phyloP scores from a whole-genome alignment of 139 green algal genomes.

The Nannochloris sp. region DNA sequence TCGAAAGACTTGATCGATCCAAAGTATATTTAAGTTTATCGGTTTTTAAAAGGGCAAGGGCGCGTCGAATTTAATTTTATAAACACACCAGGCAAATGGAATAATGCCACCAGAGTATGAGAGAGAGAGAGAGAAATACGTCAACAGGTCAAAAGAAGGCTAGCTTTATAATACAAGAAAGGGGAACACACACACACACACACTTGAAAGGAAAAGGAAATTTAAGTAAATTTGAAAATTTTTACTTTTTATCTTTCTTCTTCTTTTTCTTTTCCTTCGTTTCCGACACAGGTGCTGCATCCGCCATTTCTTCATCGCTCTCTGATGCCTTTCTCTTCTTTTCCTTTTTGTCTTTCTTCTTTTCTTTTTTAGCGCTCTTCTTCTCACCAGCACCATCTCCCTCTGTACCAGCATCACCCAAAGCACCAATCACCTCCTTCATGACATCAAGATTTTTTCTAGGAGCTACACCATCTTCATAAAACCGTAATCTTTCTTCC shows the following conservation, averaged over 20 bases:
- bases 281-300: not conserved
- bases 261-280: slow-evolving; percentile 8
- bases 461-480: slow-evolving; percentile 91
- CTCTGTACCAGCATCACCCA: not conserved
- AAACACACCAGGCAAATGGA: no score
- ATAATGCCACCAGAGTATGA: no score
- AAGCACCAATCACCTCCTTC: slow-evolving; percentile 34
- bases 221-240: not conserved
- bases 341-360: slow-evolving; percentile 20
- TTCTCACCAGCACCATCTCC: not conserved
- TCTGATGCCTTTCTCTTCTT: slow-evolving; percentile 24
- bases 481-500: slow-evolving; percentile 96
- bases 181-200: not conserved
- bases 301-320: slow-evolving; percentile 2
- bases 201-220: not conserved
- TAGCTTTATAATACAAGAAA: no score
- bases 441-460: slow-evolving; percentile 94
- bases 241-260: slow-evolving; percentile 14
- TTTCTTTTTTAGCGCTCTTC: slow-evolving; percentile 18
- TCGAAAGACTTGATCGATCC: no score
- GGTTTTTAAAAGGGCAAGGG: no score
- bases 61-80: no score
- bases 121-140: no score
- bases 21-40: no score
- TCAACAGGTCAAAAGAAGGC: no score